Evolutionary conservation across 2,329 filamentous ascomycete genomes (phyloP), one percentile per base, ranked within the genome.

Genomic region (Talaromyces sp.): DNA sequence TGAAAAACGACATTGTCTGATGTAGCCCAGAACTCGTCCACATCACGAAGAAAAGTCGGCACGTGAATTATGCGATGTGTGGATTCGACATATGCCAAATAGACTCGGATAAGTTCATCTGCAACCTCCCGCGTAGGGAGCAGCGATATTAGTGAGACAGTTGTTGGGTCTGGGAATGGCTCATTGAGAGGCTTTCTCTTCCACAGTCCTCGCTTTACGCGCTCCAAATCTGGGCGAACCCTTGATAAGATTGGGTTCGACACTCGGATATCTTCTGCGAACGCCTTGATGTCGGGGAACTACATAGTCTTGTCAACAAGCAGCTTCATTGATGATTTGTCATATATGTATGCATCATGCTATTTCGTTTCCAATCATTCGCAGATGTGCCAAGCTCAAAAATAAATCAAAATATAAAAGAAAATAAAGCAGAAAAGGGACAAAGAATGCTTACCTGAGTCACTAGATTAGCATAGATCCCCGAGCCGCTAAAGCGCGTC

Each of bases 401-500:
- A 9, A 27, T 5, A 27, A 19, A 16, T 19, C 33, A 40, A 49
- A 9, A 37, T 30, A 29, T 33, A 48, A 48, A 29, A 10, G 16
- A 20, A 19, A 32, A 42, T 9, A 19, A n/a, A 27, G n/a, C 20
- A 36, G 30, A 32, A 32, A 9, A 17, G 10, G 13, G 22, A 36
- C 9, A 30, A 11, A 19, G 11, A 17, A 9, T 20, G 43, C 60
- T 48, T 64, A 75, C 73, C 67, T 76, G 70, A 5, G 71, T 62
- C 24, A 75, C 65, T 27, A 76, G 49, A 52, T 70, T 75, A 27
- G 71, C 69, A 50, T 71, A 65, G 27, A 75, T 74, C 8, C 73
- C 73, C 2, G 68, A 69, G 7, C 73, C 73, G 37, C 69, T 72
- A 50, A 72, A 76, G 1, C 73, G 70, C n/a, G 72, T 75, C 52